Conservation (phyloP, 1,284 basidiomycete genomes). For the Ustilago shanxiensis region DNA sequence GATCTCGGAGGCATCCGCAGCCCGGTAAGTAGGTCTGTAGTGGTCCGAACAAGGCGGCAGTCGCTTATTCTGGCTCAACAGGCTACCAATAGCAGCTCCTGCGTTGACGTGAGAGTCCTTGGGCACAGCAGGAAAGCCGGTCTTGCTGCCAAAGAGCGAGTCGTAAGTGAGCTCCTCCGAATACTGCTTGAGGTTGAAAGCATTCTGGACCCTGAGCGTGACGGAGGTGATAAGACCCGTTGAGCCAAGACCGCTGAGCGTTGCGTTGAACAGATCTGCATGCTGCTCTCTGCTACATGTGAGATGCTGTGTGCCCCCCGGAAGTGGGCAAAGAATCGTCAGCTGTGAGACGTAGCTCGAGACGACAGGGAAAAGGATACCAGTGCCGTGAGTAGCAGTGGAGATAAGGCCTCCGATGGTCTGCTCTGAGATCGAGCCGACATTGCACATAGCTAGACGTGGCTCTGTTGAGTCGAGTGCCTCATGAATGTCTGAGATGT, state of each 20-base stretch:
- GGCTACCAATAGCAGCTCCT: slow-evolving; percentile 43
- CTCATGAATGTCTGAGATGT: slow-evolving; percentile 68
- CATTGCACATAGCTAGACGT: slow-evolving; percentile 84
- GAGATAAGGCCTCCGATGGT: slow-evolving; percentile 93
- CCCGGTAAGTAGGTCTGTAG: slow-evolving; percentile 40
- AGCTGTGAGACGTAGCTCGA: slow-evolving; percentile 84
- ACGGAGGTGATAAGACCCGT: slow-evolving; percentile 89
- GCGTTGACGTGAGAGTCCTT: slow-evolving; percentile 21
- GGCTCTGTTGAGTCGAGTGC: slow-evolving; percentile 76
- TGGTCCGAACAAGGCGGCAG: slow-evolving; percentile 42
- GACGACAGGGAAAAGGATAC: slow-evolving; percentile 83
- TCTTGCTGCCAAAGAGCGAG: slow-evolving; percentile 73
- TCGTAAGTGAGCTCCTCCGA: slow-evolving; percentile 79
- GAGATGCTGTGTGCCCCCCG: slow-evolving; percentile 76
- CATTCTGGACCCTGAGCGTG: slow-evolving; percentile 82
- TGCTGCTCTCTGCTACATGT: slow-evolving; percentile 78
- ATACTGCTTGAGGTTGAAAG: slow-evolving; percentile 85
- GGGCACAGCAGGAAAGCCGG: slow-evolving; percentile 39
- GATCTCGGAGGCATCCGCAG: slow-evolving; percentile 30
- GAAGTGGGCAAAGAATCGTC: slow-evolving; percentile 74
- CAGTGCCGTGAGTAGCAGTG: slow-evolving; percentile 94
- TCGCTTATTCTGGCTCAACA: slow-evolving; percentile 55
- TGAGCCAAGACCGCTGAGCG: slow-evolving; percentile 91
- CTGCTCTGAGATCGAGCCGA: slow-evolving; percentile 97
- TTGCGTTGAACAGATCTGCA: slow-evolving; percentile 86